Evolutionary conservation across 352 stramenopile genomes (phyloP), one percentile per base, ranked within the genome.

Genomic region (Pythium angustatum): DNA sequence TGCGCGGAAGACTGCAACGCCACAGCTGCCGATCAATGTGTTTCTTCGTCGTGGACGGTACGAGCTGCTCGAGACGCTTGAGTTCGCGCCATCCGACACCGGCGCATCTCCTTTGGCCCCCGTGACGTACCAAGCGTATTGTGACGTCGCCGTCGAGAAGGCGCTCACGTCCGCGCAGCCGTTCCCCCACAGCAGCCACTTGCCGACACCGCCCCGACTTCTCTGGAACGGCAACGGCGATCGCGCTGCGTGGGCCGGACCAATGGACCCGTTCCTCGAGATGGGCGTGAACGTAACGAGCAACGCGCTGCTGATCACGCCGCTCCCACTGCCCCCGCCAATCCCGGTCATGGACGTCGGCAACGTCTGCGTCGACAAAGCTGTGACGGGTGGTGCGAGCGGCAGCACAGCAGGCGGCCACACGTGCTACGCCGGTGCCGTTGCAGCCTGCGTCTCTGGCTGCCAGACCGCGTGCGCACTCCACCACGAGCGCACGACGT

Each of bases 71-170:
- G 50, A 75, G 6, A 91, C 78, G 19, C 69, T 91, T 21, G 80
- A 90, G 24, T 83, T 91, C 40, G 67, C 64, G 1, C 45, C 51
- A 1, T 50, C 73, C 14, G 82, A 93, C 69, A 77, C 73, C 0
- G 80, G 82, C 15, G 53, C 49, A 15, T 73, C 73, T 0, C 36
- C 43, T 2, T 34, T 64, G 1, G 62, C 76, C 0, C 56, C 60
- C 1, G 73, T 93, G 51, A 87, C 81, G 34, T 93, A 90, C 56
- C 76, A 90, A 64, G 78, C 84, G 15, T 93, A 83, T 62, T 93
- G 84, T 48, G 69, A 90, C n/a, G 36, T 77, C 19, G 50, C 33
- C 3, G 53, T 69, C 14, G 75, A 81, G 43, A 62, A 59, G 2
- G 68, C 69, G 2, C 65, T 70, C 3, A 75, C 73, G 7, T 83